Percentiles rank a stretch among this genome's conserved stretches.
Conservation (phyloP, 108 stramenopile species). For the Skeletonema potamos region DNA sequence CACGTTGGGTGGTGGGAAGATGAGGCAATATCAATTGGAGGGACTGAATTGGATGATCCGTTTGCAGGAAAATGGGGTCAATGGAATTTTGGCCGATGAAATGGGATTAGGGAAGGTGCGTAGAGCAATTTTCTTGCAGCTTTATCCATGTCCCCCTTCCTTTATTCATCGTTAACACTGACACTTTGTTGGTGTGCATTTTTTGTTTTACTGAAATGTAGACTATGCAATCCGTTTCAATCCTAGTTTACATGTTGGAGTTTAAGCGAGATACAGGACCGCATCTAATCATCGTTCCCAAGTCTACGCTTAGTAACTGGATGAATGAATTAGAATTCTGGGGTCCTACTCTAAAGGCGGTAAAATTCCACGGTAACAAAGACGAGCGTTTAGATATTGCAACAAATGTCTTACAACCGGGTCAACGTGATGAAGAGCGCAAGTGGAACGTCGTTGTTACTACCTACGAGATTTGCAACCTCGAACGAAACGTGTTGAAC, state of each 20-base stretch:
- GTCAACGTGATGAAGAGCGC: conserved; percentile 77
- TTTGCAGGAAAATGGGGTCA: conserved; percentile 89
- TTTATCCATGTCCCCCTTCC: not conserved
- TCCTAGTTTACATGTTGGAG: conserved; percentile 84
- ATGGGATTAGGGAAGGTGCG: conserved; percentile 84
- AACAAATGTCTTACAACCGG: not conserved
- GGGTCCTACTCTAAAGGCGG: conserved; percentile 89
- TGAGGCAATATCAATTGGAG: conserved; percentile 91
- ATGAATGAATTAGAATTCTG: conserved; percentile 95
- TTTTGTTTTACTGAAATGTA: conserved; percentile 75
- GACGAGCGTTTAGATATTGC: conserved; percentile 22
- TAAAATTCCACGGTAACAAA: conserved; percentile 74
- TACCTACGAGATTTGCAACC: conserved; percentile 88
- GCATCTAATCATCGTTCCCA: conserved; percentile 96
- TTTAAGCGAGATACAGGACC: conserved; percentile 66
- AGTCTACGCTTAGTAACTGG: conserved; percentile 98
- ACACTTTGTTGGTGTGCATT: not conserved
- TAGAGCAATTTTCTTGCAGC: not conserved
- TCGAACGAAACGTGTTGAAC: conserved; percentile 52
- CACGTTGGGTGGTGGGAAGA: conserved; percentile 66
- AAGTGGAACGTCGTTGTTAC: conserved; percentile 93
- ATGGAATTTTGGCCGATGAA: conserved; percentile 84
- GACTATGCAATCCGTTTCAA: conserved; percentile 97
- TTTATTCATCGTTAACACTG: not conserved
- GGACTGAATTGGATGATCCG: conserved; percentile 96